Base-by-base conservation (phyloP, 2,329 filamentous ascomycete genomes). In the Fusarium globosum region DNA sequence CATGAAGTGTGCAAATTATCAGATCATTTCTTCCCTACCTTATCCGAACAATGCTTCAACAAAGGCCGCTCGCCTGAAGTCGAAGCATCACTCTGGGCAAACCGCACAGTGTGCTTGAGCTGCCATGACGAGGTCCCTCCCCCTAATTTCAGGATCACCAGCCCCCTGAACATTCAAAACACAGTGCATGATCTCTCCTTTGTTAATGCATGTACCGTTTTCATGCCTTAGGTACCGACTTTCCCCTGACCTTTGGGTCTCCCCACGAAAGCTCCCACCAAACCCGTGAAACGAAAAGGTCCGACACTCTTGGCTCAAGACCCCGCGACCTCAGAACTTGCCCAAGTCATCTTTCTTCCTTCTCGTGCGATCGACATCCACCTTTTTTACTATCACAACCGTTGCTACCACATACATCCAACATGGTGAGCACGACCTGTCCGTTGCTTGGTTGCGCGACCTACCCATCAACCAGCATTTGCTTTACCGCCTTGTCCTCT, bases 261-360 rank as follows among this genome's bases (percentile, higher is more conserved):
- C 76, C 71, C 76, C 71, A 77, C 76, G 75, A 72, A 77, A 78
- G 75, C 76, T 77, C 76, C 71, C 76, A 72, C 76, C 73, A 77
- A 78, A 56, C 57, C 46, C 62, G 68, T 63, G 69, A 69, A 69
- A 66, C 76, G 71, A 78, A 78, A 78, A 77, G 76, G 76, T 78
- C 75, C 76, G 69, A 77, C 73, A 73, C 72, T 78, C 72, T 78
- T 78, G 74, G 75, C 67, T 68, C 65, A 61, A 74, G 76, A 78
- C 77, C 77, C 77, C 77, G 77, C 77, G 77, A 68, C 75, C 66
- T 78, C 68, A 73, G 70, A 78, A 78, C 77, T 78, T 78, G 56
- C 69, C 74, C 76, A 78, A 76, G 67, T 78, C 77, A 78, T 78
- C 77, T 64, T 76, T 74, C 76, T 65, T 71, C 60, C 56, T 61